Conservation (phyloP, 495 filamentous ascomycete genomes). For the Aspergillus bertholletiae region DNA sequence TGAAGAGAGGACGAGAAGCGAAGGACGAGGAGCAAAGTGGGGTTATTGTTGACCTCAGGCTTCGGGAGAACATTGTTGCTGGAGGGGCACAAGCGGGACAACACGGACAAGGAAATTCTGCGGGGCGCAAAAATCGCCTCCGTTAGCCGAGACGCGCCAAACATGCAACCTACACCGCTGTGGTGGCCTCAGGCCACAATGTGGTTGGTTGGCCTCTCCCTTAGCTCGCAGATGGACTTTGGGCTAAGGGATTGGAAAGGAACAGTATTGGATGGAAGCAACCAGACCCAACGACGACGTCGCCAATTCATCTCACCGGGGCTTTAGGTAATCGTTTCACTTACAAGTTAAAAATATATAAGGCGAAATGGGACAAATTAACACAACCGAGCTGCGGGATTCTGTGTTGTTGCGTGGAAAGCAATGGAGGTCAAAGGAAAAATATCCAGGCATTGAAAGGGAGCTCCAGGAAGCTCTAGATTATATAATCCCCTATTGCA, state of each 20-base stretch:
- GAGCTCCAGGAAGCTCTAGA: conserved; percentile 1
- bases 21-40: conserved; percentile 38
- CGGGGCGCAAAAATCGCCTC: conserved; percentile 5
- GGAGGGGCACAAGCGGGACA: conserved; percentile 31
- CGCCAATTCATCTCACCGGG: background rate
- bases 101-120: too few relatives aligned
- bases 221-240: too few relatives aligned
- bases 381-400: background rate
- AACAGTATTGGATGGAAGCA: too few relatives aligned
- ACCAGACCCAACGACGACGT: background rate
- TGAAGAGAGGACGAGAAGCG: conserved; percentile 46
- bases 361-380: background rate
- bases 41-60: conserved; percentile 44
- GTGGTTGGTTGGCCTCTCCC: conserved; percentile 2
- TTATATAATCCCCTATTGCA: conserved; percentile 9
- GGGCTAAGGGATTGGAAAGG: too few relatives aligned
- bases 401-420: background rate
- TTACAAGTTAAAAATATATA: background rate
- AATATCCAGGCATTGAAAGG: background rate
- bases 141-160: conserved; percentile 17
- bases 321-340: background rate
- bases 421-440: background rate
- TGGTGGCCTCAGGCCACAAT: conserved; percentile 8
- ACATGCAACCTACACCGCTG: conserved; percentile 12
- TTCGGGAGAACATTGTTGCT: conserved; percentile 51